These are phyloP conservation scores for Globisporangium emineosum DNA, from an alignment of 352 stramenopile species.

Conservation along the genomic window DNA sequence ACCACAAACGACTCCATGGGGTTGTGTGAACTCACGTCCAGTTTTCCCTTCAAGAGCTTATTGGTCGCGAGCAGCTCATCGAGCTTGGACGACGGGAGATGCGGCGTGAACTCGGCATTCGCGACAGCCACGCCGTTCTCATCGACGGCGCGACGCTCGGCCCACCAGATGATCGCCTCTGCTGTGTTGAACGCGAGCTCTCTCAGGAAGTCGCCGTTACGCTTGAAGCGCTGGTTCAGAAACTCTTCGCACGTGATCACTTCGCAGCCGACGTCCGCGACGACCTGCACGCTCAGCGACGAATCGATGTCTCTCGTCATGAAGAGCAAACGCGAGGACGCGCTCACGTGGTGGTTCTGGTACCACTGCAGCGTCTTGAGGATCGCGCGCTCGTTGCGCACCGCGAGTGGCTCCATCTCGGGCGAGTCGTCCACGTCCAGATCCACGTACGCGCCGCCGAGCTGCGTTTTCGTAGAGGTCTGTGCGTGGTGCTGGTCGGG, in stretches of 20 bases:
- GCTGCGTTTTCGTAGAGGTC: conserved; percentile 43
- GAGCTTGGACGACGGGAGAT: conserved; percentile 37
- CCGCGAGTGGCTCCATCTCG: conserved; percentile 33
- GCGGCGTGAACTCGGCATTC: conserved; percentile 53
- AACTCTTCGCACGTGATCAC: conserved; percentile 62
- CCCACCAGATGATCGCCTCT: conserved; percentile 49
- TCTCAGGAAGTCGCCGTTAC: conserved; percentile 38
- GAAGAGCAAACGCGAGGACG: conserved; percentile 41
- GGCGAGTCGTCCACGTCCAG: conserved; percentile 18
- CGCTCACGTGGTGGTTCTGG: conserved; percentile 34
- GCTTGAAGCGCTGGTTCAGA: conserved; percentile 34
- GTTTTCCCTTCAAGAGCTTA: conserved; percentile 39
- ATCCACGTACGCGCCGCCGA: conserved; percentile 17
- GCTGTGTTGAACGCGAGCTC: conserved; percentile 63
- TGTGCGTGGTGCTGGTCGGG: conserved; percentile 67
- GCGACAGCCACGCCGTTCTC: conserved; percentile 21
- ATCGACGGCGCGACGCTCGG: conserved; percentile 23
- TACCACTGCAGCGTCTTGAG: conserved; percentile 70
- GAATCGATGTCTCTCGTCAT: conserved; percentile 54
- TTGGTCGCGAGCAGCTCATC: conserved; percentile 28
- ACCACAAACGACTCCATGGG: conserved; percentile 71
- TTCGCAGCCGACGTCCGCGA: conserved; percentile 31
- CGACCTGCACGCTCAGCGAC: conserved; percentile 35
- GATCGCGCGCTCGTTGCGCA: conserved; percentile 42
- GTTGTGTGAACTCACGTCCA: conserved; percentile 73